A percentile compares a stretch with the other conserved stretches of the same genome.
These are phyloP conservation scores for Curvularia eragrostidis DNA, from an alignment of 2,329 filamentous ascomycete species.

Conservation along the genomic window DNA sequence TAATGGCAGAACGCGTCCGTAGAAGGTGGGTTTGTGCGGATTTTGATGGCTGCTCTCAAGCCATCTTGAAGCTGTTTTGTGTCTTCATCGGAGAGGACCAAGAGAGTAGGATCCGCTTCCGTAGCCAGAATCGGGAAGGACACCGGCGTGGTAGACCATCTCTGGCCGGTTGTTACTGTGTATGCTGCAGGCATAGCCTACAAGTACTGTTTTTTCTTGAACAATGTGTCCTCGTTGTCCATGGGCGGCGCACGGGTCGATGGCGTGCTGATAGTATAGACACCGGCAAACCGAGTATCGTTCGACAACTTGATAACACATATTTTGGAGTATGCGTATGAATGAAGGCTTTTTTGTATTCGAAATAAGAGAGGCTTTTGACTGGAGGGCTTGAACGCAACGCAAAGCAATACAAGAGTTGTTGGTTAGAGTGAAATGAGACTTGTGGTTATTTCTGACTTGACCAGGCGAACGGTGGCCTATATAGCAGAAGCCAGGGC, in stretches of 20 bases:
- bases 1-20: background rate
- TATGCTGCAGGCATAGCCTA: conserved; percentile 77
- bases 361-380: background rate
- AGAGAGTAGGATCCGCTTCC: conserved; percentile 34
- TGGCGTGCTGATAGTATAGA: conserved; percentile 84
- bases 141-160: conserved; percentile 23
- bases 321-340: conserved; percentile 48
- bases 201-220: conserved; percentile 77
- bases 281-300: conserved; percentile 86
- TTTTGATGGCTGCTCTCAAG: background rate
- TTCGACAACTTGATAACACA: conserved; percentile 90
- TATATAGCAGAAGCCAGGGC: conserved; percentile 43
- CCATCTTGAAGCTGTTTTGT: background rate
- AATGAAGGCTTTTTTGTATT: background rate
- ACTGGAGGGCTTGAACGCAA: conserved; percentile 10
- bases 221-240: conserved; percentile 74
- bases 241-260: conserved; percentile 81
- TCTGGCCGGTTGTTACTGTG: conserved; percentile 55
- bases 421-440: conserved; percentile 22
- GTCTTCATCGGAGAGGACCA: conserved; percentile 21
- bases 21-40: background rate
- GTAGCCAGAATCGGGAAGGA: conserved; percentile 42
- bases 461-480: conserved; percentile 32
- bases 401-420: conserved; percentile 22
- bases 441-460: conserved; percentile 21